phyloP scores from a whole-genome alignment of 495 filamentous ascomycete genomes.

The Viridothelium virens region DNA sequence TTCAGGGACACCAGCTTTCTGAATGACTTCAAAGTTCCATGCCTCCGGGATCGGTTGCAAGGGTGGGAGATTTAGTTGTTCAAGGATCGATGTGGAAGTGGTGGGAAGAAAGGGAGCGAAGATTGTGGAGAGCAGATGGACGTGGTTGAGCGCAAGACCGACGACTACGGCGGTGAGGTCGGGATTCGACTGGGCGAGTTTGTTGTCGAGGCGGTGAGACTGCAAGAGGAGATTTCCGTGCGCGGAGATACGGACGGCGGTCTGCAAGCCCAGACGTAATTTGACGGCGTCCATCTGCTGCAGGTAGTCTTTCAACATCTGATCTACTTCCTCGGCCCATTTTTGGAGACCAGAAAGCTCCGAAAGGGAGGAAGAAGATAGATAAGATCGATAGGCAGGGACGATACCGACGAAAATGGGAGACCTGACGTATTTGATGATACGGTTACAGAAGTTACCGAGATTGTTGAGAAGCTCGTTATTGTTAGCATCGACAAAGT shows the following conservation, averaged over 20 bases:
- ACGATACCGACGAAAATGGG: constrained; percentile 59
- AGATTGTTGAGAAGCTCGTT: constrained; percentile 82
- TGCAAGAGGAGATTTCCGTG: constrained; percentile 78
- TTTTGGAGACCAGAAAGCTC: constrained; percentile 35
- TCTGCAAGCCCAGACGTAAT: constrained; percentile 64
- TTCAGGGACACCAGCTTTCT: constrained; percentile 34
- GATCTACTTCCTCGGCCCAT: constrained; percentile 56
- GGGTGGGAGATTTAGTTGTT: constrained; percentile 56
- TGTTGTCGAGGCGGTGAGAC: constrained; percentile 74
- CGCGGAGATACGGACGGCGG: constrained; percentile 60
- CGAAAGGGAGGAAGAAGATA: constrained; percentile 17
- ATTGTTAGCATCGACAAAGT: constrained; percentile 83
- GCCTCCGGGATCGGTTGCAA: constrained; percentile 62
- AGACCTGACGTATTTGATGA: constrained; percentile 82
- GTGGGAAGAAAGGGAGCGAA: constrained; percentile 78
- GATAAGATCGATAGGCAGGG: constrained; percentile 57
- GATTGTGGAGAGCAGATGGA: constrained; percentile 69
- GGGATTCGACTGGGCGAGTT: constrained; percentile 62
- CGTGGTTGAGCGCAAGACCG: constrained; percentile 67
- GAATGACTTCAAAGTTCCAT: constrained; percentile 53
- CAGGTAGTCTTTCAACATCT: constrained; percentile 20
- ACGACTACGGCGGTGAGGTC: constrained; percentile 67
- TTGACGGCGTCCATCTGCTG: constrained; percentile 46
- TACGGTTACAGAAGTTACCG: constrained; percentile 88
- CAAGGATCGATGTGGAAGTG: constrained; percentile 63